Evolutionary conservation across 441 rosid species (phyloP).

Genomic region (Brassica hybrid): DNA sequence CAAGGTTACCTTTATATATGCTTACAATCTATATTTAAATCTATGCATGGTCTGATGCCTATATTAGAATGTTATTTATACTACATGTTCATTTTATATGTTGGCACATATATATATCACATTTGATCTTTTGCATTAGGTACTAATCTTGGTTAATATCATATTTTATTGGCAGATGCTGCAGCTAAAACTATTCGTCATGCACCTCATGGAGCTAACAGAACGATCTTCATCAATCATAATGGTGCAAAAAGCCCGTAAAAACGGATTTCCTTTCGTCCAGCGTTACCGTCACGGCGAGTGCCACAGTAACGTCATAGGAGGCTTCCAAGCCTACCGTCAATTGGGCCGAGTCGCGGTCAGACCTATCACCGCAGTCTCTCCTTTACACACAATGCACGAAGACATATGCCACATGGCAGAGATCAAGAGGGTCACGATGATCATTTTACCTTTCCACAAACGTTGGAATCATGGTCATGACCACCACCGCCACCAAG

Average conservation of each 20-base stretch:
- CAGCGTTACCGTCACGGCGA: conserved; percentile 55
- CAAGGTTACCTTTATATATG: conserved; percentile 26
- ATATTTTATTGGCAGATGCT: conserved; percentile 24
- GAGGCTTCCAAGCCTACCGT: conserved; percentile 68
- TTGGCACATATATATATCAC: neutral
- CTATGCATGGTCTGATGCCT: neutral
- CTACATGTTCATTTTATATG: neutral
- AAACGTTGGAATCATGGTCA: conserved; percentile 55
- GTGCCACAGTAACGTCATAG: conserved; percentile 55
- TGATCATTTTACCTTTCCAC: conserved; percentile 74
- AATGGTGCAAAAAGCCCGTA: conserved; percentile 64
- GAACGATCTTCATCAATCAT: conserved; percentile 78
- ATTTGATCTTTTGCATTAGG: neutral
- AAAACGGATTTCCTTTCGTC: conserved; percentile 72
- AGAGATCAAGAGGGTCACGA: conserved; percentile 58
- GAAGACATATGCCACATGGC: conserved; percentile 87
- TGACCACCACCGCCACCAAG: conserved; percentile 32
- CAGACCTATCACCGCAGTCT: conserved; percentile 64
- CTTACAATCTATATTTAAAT: neutral
- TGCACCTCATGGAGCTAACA: conserved; percentile 81
- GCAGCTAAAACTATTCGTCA: conserved; percentile 59
- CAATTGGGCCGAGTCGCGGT: conserved; percentile 65
- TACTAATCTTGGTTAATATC: conserved; percentile 25
- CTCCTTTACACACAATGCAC: conserved; percentile 67
- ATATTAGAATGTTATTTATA: neutral